Evolutionary conservation across 495 filamentous ascomycete genomes (phyloP).

Genomic region (Halenospora varia): DNA sequence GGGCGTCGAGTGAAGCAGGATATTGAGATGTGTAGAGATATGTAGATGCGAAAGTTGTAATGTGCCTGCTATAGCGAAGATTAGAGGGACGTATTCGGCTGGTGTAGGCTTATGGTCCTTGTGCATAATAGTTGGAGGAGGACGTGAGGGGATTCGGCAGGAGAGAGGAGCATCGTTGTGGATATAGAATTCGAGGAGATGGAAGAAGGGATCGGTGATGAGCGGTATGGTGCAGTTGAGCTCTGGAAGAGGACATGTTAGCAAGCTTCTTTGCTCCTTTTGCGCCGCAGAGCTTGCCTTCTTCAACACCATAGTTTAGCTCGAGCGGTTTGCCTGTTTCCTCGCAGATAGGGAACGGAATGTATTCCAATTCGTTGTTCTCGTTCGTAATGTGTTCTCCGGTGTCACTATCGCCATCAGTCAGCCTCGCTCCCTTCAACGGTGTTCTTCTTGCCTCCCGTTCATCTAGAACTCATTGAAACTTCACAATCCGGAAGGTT

Average conservation of each 20-base stretch:
- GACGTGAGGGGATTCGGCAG: slow-evolving; percentile 83
- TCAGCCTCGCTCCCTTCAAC: too few relatives aligned
- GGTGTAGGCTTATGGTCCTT: neutral
- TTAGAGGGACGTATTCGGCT: slow-evolving; percentile 58
- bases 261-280: neutral
- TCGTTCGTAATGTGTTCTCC: slow-evolving; percentile 75
- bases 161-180: slow-evolving; percentile 92
- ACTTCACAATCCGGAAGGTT: too few relatives aligned
- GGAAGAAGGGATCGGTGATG: slow-evolving; percentile 86
- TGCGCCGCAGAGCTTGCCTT: slow-evolving; percentile 15
- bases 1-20: slow-evolving; percentile 70
- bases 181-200: slow-evolving; percentile 97
- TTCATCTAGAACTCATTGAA: too few relatives aligned
- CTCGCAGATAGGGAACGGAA: slow-evolving; percentile 88
- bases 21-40: slow-evolving; percentile 82
- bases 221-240: slow-evolving; percentile 88
- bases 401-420: slow-evolving; percentile 45
- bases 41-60: slow-evolving; percentile 88
- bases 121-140: slow-evolving; percentile 37
- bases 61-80: slow-evolving; percentile 84
- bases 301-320: slow-evolving; percentile 78
- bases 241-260: slow-evolving; percentile 39
- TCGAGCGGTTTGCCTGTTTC: slow-evolving; percentile 80
- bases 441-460: neutral
- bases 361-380: slow-evolving; percentile 82